Evolutionary conservation across 208 protist species (phyloP).

Genomic region (Crithidia sp.): DNA sequence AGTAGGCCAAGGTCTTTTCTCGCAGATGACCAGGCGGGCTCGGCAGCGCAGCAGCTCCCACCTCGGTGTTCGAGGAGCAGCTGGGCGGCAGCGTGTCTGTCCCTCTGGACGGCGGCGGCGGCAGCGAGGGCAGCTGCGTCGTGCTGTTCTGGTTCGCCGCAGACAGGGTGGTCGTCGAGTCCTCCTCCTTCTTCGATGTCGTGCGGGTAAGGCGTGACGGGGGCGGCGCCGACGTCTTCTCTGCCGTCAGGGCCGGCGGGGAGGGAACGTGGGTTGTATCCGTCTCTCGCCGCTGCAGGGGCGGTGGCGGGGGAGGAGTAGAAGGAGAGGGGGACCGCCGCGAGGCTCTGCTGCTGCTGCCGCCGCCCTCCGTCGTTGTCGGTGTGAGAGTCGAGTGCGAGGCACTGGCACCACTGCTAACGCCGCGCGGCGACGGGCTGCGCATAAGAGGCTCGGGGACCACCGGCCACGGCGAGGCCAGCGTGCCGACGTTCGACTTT

Average conservation of each 20-base stretch:
- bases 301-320: too few relatives aligned
- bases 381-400: neutral
- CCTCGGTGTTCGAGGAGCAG: neutral
- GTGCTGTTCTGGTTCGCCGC: neutral
- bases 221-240: neutral
- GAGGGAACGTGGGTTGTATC: neutral
- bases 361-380: neutral
- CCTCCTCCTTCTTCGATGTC: neutral
- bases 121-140: neutral
- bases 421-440: neutral
- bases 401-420: neutral
- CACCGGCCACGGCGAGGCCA: neutral
- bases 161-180: neutral
- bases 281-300: too few relatives aligned
- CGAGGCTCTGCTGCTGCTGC: neutral
- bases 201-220: neutral
- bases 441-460: neutral
- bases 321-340: too few relatives aligned
- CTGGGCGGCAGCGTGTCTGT: conserved; percentile 1
- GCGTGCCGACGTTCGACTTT: neutral
- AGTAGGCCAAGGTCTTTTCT: neutral
- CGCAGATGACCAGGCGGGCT: neutral
- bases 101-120: neutral
- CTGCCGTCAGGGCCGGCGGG: neutral
- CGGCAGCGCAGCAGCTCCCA: neutral